Conservation (phyloP, 2,329 filamentous ascomycete species). For the Pyricularia sp. region DNA sequence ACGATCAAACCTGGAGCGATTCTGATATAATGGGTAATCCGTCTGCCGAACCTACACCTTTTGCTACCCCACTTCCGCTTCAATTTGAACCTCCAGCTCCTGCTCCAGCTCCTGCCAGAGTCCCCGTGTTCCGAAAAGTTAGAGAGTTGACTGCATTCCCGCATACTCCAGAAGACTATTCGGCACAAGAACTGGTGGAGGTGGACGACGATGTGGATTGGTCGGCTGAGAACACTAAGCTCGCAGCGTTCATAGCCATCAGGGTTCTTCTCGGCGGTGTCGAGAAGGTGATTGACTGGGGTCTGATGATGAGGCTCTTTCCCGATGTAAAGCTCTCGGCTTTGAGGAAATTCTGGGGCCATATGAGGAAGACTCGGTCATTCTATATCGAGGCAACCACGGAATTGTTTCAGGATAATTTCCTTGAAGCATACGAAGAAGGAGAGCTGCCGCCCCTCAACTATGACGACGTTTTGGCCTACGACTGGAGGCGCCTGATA, state of each 20-base stretch:
- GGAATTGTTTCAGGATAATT: slow-evolving; percentile 54
- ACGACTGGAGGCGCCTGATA: slow-evolving; percentile 60
- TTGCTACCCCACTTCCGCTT: not conserved
- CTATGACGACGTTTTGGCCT: slow-evolving; percentile 51
- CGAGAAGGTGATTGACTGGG: slow-evolving; percentile 51
- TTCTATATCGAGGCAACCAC: slow-evolving; percentile 47
- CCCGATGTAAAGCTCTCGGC: slow-evolving; percentile 40
- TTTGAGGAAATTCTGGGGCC: slow-evolving; percentile 46
- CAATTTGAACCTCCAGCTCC: not conserved
- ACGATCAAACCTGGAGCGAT: not conserved
- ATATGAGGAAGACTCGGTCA: slow-evolving; percentile 38
- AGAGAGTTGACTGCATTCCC: slow-evolving; percentile 24
- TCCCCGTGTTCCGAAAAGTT: slow-evolving; percentile 17
- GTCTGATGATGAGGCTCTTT: slow-evolving; percentile 45
- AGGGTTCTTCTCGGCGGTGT: slow-evolving; percentile 51
- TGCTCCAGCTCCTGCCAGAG: slow-evolving; percentile 7
- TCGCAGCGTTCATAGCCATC: slow-evolving; percentile 49
- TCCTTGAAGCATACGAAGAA: slow-evolving; percentile 56
- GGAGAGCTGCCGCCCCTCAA: slow-evolving; percentile 52
- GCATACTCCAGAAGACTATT: slow-evolving; percentile 22
- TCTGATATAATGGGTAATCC: not conserved
- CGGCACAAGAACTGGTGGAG: slow-evolving; percentile 17
- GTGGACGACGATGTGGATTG: slow-evolving; percentile 26
- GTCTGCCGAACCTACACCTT: not conserved
- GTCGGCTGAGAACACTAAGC: slow-evolving; percentile 33